Evolutionary conservation across 805 yeast species (phyloP).

Genomic region (Ascoidea tarda): DNA sequence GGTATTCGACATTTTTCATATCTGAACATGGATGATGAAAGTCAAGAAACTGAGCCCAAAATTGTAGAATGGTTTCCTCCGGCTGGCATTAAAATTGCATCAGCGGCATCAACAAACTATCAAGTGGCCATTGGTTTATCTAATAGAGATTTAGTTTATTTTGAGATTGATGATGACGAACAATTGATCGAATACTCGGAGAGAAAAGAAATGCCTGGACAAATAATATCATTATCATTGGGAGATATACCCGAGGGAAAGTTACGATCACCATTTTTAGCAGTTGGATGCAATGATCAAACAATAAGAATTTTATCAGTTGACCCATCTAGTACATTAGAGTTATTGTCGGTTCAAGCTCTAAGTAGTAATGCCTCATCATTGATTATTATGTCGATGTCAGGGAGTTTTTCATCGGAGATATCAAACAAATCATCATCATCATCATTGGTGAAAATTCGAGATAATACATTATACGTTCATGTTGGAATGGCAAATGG

Average conservation of each 20-base stretch:
- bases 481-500: slow-evolving; percentile 84
- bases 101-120: slow-evolving; percentile 45
- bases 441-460: slow-evolving; percentile 7
- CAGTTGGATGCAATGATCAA: slow-evolving; percentile 59
- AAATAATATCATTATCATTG: slow-evolving; percentile 29
- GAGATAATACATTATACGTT: slow-evolving; percentile 21
- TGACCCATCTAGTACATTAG: slow-evolving; percentile 44
- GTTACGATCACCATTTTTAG: slow-evolving; percentile 39
- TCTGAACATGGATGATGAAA: slow-evolving; percentile 7
- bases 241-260: slow-evolving; percentile 36
- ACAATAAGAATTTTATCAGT: slow-evolving; percentile 57
- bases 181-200: slow-evolving; percentile 60
- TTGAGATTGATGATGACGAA: slow-evolving; percentile 56
- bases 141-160: slow-evolving; percentile 64
- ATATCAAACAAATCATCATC: slow-evolving; percentile 1
- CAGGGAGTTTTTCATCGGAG: slow-evolving; percentile 8
- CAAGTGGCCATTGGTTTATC: slow-evolving; percentile 66
- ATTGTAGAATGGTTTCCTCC: slow-evolving; percentile 75
- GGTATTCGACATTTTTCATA: slow-evolving; percentile 49
- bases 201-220: slow-evolving; percentile 35
- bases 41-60: slow-evolving; percentile 17
- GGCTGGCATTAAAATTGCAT: slow-evolving; percentile 47
- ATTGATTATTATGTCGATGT: slow-evolving; percentile 21
- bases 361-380: slow-evolving; percentile 34
- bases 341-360: slow-evolving; percentile 48